Base-by-base conservation (phyloP, 495 filamentous ascomycete species). In the Talaromyces proteolyticus region DNA sequence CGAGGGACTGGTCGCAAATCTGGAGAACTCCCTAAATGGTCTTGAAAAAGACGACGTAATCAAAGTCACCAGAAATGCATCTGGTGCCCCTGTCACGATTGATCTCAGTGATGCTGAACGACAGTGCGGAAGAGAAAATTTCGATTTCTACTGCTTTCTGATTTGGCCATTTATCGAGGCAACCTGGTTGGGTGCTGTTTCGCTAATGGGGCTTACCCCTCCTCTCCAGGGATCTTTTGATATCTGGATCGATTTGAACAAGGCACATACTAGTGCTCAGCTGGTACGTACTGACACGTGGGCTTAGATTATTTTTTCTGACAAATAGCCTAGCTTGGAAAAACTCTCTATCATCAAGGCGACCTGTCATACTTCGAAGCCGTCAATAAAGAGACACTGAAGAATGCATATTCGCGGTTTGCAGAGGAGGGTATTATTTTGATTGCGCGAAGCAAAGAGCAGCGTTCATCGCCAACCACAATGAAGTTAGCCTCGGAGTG, bases 111-210 rank as follows among this genome's bases (percentile, higher is more conserved):
- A 86, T 14, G 61, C 74, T 2, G 92, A 98, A 64, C 77, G 91
- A 18, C 69, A 74, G 2, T 81, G 76, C 29, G 93, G 92, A 2
- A 73, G 92, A 19, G 92, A 97, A 61, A 96, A 96, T 58, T 97
- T 85, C 61, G 93, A 97, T 58, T 98, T 97, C 65, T 96, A 98
- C 67, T 96, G 91, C 66, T 97, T 96, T 75, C 67, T 97, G 18
- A 89, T 97, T 53, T 97, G 93, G 93, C 93, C 93, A 0, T 97
- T 97, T 57, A 90, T 96, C 49, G 93, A 98, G 61, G 85, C 89
- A 0, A 81, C 74, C 42, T 98, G 93, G 93, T 80, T 97, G 12
- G 91, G 88, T 6, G 85, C 89, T 0, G 84, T 96, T 0, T 87
- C 88, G 2, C 76, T 96, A 2, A 81, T 94, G 65, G 88, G 91